phyloP scores from a whole-genome alignment of 257 asterid species.

The Solanum megistacrolobum region DNA sequence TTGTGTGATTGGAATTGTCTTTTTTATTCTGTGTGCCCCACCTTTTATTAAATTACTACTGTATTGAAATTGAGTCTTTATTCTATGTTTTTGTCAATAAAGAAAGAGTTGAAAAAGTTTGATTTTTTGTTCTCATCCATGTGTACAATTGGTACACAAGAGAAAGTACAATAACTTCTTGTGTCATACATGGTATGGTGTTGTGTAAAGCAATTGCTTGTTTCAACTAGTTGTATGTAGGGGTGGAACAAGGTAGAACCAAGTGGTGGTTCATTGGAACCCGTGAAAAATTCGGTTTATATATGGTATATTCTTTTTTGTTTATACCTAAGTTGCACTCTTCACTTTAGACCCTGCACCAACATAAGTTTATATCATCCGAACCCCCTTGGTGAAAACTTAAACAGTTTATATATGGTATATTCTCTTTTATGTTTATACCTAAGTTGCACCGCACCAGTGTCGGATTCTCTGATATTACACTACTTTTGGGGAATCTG shows the following conservation, averaged over 20 bases:
- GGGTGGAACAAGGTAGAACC: not conserved
- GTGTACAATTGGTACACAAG: not conserved
- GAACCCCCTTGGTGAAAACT: not conserved
- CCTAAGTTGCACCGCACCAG: not conserved
- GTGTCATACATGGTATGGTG: not conserved
- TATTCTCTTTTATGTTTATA: not conserved
- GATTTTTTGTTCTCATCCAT: not conserved
- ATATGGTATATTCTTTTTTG: not conserved
- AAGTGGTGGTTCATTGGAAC: not conserved
- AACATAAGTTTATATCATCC: not conserved
- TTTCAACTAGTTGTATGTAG: not conserved
- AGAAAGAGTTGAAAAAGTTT: not conserved
- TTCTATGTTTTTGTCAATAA: not conserved
- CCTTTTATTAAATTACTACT: not conserved
- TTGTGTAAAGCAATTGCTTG: not conserved
- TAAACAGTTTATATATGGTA: not conserved
- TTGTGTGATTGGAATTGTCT: not conserved
- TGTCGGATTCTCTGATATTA: not conserved
- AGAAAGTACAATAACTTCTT: not conserved
- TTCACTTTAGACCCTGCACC: not conserved
- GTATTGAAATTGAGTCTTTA: not conserved
- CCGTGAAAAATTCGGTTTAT: not conserved
- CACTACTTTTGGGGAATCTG: not conserved
- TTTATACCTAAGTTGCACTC: not conserved
- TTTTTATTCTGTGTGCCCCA: not conserved